phyloP scores from a whole-genome alignment of 306 rosid species.

The Ormosia emarginata region DNA sequence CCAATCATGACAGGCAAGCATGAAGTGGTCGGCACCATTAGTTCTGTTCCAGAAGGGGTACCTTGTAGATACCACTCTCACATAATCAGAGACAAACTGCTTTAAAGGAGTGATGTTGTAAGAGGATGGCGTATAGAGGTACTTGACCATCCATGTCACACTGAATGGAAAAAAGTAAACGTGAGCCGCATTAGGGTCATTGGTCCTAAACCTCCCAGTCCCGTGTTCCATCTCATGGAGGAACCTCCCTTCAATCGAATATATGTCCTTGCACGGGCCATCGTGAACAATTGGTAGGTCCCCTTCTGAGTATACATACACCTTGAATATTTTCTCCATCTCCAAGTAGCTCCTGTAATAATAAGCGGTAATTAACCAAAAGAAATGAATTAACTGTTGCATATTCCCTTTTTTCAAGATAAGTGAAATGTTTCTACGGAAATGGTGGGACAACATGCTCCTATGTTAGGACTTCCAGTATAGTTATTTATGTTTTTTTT shows the following conservation, averaged over 20 bases:
- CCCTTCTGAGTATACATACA: slow-evolving; percentile 74
- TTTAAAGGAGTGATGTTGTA: slow-evolving; percentile 42
- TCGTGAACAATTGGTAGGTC: slow-evolving; percentile 68
- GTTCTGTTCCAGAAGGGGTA: slow-evolving; percentile 83
- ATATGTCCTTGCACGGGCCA: slow-evolving; percentile 88
- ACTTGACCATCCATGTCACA: slow-evolving; percentile 89
- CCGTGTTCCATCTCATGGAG: slow-evolving; percentile 74
- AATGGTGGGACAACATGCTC: not conserved
- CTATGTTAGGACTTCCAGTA: not conserved
- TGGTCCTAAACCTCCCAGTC: slow-evolving; percentile 48
- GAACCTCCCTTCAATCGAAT: slow-evolving; percentile 82
- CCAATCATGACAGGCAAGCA: slow-evolving; percentile 93
- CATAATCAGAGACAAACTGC: slow-evolving; percentile 67
- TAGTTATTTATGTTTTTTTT: too few species aligned
- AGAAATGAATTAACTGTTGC: not conserved
- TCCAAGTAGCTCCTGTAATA: slow-evolving; percentile 69
- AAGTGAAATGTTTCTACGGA: not conserved
- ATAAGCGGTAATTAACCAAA: not conserved
- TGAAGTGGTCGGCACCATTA: slow-evolving; percentile 90
- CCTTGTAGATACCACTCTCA: slow-evolving; percentile 46
- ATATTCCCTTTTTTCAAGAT: not conserved
- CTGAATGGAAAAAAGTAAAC: slow-evolving; percentile 81
- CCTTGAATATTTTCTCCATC: slow-evolving; percentile 82
- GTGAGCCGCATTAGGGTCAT: slow-evolving; percentile 56
- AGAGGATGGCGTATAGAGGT: slow-evolving; percentile 48